phyloP scores from a whole-genome alignment of 352 stramenopile species.

The Globisporangium viniferum region DNA sequence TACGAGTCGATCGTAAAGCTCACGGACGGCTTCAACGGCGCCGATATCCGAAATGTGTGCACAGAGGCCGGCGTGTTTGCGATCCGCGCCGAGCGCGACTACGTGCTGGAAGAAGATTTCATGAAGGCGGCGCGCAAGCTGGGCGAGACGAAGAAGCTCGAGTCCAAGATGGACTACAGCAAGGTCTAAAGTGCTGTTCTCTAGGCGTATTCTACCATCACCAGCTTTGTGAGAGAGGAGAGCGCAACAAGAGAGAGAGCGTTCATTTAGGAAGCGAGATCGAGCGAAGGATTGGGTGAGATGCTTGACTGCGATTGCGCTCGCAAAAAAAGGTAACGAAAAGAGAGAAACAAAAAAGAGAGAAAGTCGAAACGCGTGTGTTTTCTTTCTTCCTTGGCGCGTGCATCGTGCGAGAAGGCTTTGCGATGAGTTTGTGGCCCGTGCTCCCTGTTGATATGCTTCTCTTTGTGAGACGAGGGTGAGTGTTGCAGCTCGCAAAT shows the following conservation, averaged over 20 bases:
- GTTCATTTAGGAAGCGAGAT: not conserved
- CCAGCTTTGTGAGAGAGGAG: not conserved
- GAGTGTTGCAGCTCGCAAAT: no score
- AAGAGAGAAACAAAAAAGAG: not conserved
- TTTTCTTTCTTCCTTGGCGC: not conserved
- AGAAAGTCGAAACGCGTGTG: not conserved
- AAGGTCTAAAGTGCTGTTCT: constrained; percentile 94
- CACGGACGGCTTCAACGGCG: constrained; percentile 99
- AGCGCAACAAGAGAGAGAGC: not conserved
- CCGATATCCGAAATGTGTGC: constrained; percentile 99
- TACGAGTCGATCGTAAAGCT: constrained; percentile 99
- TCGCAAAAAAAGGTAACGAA: not conserved
- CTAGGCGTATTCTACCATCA: not conserved
- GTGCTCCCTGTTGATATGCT: no score
- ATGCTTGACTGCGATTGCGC: not conserved
- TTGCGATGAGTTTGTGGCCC: not conserved
- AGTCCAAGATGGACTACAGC: constrained; percentile 99
- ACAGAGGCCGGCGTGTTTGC: constrained; percentile 97
- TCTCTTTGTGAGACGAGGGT: no score
- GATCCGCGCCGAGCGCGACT: constrained; percentile 97
- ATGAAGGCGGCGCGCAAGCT: constrained; percentile 99
- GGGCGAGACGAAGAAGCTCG: constrained; percentile 99
- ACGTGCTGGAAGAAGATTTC: constrained; percentile 99
- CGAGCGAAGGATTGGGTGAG: not conserved
- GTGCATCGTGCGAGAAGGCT: not conserved